Evolutionary conservation across 1,284 basidiomycete species (phyloP).

Genomic region (Boletus smithii): DNA sequence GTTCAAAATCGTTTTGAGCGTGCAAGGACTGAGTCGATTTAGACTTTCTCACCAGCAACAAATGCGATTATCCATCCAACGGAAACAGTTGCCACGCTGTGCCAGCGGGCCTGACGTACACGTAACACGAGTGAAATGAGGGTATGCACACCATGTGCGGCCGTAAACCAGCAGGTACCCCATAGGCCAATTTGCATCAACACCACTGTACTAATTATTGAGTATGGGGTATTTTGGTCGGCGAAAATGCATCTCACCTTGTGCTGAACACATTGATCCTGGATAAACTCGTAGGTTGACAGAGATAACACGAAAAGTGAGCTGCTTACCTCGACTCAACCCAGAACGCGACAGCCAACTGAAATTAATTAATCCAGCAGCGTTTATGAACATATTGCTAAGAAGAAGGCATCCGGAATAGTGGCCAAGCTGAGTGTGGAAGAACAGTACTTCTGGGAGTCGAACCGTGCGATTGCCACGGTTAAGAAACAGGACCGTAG

Average conservation of each 20-base stretch:
- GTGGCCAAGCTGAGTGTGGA: conserved; percentile 65
- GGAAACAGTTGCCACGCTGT: conserved; percentile 42
- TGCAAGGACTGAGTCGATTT: neutral
- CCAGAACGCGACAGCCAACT: conserved; percentile 30
- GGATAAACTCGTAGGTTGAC: conserved; percentile 3
- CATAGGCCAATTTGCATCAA: conserved; percentile 62
- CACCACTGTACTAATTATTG: conserved; percentile 36
- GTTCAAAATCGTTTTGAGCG: conserved; percentile 19
- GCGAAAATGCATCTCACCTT: conserved; percentile 43
- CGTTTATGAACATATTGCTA: conserved; percentile 51
- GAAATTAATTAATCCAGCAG: conserved; percentile 50
- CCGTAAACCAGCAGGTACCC: conserved; percentile 61
- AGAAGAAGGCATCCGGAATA: conserved; percentile 62
- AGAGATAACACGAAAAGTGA: conserved; percentile 1
- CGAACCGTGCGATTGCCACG: conserved; percentile 15
- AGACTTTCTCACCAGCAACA: conserved; percentile 42
- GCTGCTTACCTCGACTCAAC: conserved; percentile 47
- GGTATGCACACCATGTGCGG: conserved; percentile 63
- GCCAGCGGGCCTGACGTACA: conserved; percentile 47
- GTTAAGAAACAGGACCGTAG: conserved; percentile 24
- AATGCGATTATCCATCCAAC: conserved; percentile 54
- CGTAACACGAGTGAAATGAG: conserved; percentile 62
- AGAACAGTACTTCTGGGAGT: conserved; percentile 54
- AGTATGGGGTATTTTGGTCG: neutral
- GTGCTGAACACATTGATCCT: conserved; percentile 47